Conservation (phyloP, 169 alveolate genomes). For the Blepharisma undulans region DNA sequence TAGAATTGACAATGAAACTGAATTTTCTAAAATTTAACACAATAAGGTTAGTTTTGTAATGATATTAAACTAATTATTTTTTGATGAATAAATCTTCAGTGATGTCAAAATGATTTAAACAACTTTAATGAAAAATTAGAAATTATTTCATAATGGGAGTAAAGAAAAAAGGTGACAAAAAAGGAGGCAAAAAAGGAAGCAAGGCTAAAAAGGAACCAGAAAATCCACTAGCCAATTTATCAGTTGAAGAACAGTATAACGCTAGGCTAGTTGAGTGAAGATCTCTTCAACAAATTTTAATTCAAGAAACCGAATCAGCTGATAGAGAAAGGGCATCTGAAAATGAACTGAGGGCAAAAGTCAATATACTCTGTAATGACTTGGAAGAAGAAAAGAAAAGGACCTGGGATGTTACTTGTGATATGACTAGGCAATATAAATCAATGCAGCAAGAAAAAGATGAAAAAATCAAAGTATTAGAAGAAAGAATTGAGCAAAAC, state of each 20-base stretch:
- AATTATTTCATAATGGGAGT: slow-evolving; percentile 11
- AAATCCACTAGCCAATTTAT: slow-evolving; percentile 13
- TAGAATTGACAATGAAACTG: background rate
- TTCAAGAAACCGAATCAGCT: slow-evolving; percentile 70
- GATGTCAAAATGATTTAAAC: too few relatives aligned
- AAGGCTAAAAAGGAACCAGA: slow-evolving; percentile 9
- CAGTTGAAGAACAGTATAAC: slow-evolving; percentile 44
- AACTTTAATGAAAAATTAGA: background rate
- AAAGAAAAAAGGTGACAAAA: slow-evolving; percentile 22
- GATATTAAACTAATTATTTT: too few relatives aligned
- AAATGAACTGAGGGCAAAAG: slow-evolving; percentile 64
- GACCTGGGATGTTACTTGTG: slow-evolving; percentile 54
- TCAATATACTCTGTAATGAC: slow-evolving; percentile 57
- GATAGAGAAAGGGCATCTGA: slow-evolving; percentile 70
- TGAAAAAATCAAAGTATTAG: slow-evolving; percentile 49
- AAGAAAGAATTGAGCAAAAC: slow-evolving; percentile 42
- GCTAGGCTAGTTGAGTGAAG: slow-evolving; percentile 44
- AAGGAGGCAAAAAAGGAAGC: background rate
- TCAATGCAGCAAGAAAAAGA: slow-evolving; percentile 68
- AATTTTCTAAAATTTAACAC: background rate
- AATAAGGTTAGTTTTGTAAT: background rate
- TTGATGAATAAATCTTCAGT: too few relatives aligned
- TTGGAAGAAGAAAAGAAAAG: slow-evolving; percentile 60
- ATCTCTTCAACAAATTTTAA: slow-evolving; percentile 42
- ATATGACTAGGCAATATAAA: slow-evolving; percentile 74